Conservation (phyloP, 345 rosid genomes). For the Heritiera fomes region DNA sequence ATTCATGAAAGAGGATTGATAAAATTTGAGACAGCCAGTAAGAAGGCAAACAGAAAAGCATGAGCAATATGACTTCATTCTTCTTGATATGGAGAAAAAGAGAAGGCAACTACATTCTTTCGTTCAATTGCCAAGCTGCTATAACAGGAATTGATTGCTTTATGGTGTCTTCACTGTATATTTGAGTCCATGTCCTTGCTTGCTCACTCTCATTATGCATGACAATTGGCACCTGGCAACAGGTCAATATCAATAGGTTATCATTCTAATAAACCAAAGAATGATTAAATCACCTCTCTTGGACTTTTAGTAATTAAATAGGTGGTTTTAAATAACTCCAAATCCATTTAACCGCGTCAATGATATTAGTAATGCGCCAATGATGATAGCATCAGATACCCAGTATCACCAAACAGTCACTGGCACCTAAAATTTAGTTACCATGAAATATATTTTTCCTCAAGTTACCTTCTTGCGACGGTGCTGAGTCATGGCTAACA, state of each 20-base stretch:
- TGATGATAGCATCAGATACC: neutral
- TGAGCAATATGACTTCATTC: neutral
- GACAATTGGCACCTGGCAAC: slow-evolving; percentile 77
- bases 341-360: neutral
- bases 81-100: slow-evolving; percentile 2
- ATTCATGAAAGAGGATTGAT: neutral
- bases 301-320: neutral
- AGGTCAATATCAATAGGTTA: neutral
- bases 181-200: slow-evolving; percentile 84
- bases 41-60: slow-evolving; percentile 16
- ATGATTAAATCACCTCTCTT: neutral
- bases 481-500: slow-evolving; percentile 99
- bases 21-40: neutral
- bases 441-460: neutral
- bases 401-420: neutral
- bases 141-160: slow-evolving; percentile 84
- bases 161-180: slow-evolving; percentile 82
- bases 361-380: neutral
- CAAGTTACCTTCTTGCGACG: slow-evolving; percentile 78
- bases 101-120: slow-evolving; percentile 70
- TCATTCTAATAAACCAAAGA: slow-evolving; percentile 1
- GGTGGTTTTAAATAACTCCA: neutral
- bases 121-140: slow-evolving; percentile 93
- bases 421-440: neutral
- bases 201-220: slow-evolving; percentile 76